phyloP scores from a whole-genome alignment of 2,329 filamentous ascomycete species.

The Calcarisporium arbuscula region DNA sequence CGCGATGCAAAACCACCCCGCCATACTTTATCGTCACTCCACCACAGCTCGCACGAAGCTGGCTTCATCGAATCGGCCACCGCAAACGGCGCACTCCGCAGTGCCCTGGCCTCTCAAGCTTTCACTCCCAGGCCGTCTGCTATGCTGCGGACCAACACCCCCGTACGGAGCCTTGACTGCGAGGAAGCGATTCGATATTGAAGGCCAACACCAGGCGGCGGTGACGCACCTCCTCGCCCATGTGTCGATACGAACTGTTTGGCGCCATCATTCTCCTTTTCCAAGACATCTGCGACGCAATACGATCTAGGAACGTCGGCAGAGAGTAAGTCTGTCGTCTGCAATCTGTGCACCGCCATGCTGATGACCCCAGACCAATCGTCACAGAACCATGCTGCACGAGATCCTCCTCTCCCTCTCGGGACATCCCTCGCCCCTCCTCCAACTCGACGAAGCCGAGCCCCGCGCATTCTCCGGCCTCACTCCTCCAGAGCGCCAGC shows the following conservation, averaged over 20 bases:
- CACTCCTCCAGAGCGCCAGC: constrained; percentile 75
- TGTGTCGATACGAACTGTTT: constrained; percentile 50
- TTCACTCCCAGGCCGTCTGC: no score
- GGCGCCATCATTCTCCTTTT: constrained; percentile 42
- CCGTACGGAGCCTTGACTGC: no score
- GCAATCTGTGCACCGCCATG: constrained; percentile 3
- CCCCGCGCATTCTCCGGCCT: constrained; percentile 46
- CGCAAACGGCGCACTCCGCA: no score
- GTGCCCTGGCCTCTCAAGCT: no score
- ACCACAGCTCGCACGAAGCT: no score
- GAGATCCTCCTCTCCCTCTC: constrained; percentile 96
- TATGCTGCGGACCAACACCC: no score
- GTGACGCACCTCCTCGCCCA: constrained; percentile 18
- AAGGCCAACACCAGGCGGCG: no score
- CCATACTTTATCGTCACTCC: no score
- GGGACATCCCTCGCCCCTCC: constrained; percentile 84
- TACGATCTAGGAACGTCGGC: constrained; percentile 29
- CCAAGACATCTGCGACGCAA: constrained; percentile 35
- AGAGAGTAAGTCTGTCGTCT: constrained; percentile 16
- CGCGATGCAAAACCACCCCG: no score
- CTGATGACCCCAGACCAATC: not conserved
- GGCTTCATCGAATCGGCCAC: no score
- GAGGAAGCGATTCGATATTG: no score
- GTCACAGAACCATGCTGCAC: constrained; percentile 72
- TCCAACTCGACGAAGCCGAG: constrained; percentile 49